Evolutionary conservation across 768 basidiomycete genomes (phyloP), one percentile per base, ranked within the genome.

Genomic region (Mycena crocata): DNA sequence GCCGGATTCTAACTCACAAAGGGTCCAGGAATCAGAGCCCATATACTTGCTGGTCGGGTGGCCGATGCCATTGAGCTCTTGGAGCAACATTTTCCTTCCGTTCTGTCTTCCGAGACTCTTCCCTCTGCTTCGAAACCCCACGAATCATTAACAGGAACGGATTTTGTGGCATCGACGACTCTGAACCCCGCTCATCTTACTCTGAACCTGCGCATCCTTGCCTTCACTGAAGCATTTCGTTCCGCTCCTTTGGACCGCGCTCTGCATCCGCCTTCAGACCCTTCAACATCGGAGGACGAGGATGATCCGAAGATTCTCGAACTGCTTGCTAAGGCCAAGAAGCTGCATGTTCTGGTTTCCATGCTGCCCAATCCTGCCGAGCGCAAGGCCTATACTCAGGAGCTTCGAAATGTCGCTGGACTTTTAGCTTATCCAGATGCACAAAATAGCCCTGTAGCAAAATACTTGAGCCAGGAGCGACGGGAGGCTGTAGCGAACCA

Each of bases 401-500:
- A 96, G 75, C 84, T 96, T 60, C 82, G 83, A 45, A 87, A 90
- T 72, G 94, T 95, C 0, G 85, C 87, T 21, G 91, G 91, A 0
- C 78, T 98, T 32, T 82, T 98, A 46, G 94, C 91, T n/a, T 98
- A 97, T 77, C 86, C 84, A 39, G 84, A 90, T 23, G 93, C 95
- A 0, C 93, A 94, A 72, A 86, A 82, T 39, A 94, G 94, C 71
- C 86, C 91, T 0, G 84, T 95, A 72, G 82, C 86, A 19, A 89
- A 85, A 60, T 98, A 96, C 78, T 77, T 98, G 66, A 85, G 86
- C 39, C 90, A 91, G 76, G 88, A 87, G 57, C 83, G 96, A 73
- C 86, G 96, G 64, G 91, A 93, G 68, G 88, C 87, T 7, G 86
- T 98, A 24, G 95, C 95, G 7, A 92, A 94, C 62, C 93, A 96